phyloP scores from a whole-genome alignment of 2,329 filamentous ascomycete species.

The Orbilia blumenaviensis region DNA sequence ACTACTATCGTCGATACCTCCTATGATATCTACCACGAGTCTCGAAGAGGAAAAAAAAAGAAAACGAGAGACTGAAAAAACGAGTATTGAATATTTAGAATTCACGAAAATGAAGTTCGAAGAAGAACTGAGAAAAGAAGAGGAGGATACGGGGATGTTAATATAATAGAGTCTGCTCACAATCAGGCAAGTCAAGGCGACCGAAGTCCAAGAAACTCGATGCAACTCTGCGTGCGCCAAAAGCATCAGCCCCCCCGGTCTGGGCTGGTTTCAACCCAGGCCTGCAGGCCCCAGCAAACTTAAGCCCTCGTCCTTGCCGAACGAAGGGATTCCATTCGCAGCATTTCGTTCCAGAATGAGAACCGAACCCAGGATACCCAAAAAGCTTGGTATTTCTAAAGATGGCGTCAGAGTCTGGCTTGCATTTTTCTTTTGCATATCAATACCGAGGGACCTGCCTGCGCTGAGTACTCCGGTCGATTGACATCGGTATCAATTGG shows the following conservation, averaged over 20 bases:
- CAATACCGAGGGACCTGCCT: too few species aligned
- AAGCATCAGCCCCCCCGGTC: constrained; percentile 1
- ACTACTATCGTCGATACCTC: neutral
- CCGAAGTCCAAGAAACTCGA: neutral
- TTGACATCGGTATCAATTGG: neutral
- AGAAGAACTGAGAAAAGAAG: neutral
- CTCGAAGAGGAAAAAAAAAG: too few species aligned
- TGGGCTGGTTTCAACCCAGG: constrained; percentile 5
- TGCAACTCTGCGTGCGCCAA: constrained; percentile 11
- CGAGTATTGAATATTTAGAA: too few species aligned
- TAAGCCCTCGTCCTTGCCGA: constrained; percentile 9
- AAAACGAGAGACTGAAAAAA: neutral
- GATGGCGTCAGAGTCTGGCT: neutral
- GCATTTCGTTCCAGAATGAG: neutral
- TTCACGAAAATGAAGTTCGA: neutral
- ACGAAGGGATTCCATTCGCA: constrained; percentile 13
- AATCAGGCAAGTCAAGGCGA: constrained; percentile 33
- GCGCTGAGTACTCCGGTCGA: too few species aligned
- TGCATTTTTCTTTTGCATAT: neutral
- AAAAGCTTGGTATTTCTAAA: constrained; percentile 31
- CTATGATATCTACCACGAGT: too few species aligned
- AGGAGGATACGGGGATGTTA: neutral
- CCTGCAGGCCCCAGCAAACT: neutral
- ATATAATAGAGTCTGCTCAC: neutral
- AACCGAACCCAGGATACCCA: neutral